phyloP scores from a whole-genome alignment of 2,329 filamentous ascomycete species.

The Cytospora chrysosperma region DNA sequence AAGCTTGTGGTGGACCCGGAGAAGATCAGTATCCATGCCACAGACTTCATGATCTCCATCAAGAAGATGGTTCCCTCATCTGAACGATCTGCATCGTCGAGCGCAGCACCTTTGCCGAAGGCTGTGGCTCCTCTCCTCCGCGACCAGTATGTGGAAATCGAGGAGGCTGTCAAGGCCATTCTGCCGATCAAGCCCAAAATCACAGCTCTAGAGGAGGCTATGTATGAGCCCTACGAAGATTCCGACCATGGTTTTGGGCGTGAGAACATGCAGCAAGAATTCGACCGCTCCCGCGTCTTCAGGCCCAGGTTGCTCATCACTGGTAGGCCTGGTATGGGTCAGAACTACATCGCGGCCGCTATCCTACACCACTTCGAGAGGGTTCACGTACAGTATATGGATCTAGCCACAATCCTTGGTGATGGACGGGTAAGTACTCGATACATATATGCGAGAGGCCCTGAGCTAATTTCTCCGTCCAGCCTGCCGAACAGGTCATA shows the following conservation, averaged over 20 bases:
- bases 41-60: constrained; percentile 95
- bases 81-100: constrained; percentile 82
- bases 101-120: constrained; percentile 76
- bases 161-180: constrained; percentile 67
- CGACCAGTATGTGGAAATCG: constrained; percentile 68
- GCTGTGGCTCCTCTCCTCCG: constrained; percentile 79
- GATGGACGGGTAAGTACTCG: constrained; percentile 68
- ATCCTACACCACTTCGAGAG: constrained; percentile 90
- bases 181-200: constrained; percentile 82
- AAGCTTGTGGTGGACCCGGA: constrained; percentile 86
- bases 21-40: constrained; percentile 82
- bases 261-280: constrained; percentile 73
- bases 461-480: constrained; percentile 30
- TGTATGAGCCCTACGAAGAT: constrained; percentile 84
- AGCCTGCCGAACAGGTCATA: constrained; percentile 81
- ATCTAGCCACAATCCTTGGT: constrained; percentile 80
- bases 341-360: constrained; percentile 82
- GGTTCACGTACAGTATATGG: constrained; percentile 91
- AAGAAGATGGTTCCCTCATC: constrained; percentile 97
- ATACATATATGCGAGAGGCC: constrained; percentile 16
- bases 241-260: constrained; percentile 80
- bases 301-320: constrained; percentile 81
- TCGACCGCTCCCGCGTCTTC: constrained; percentile 85
- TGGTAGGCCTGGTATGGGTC: constrained; percentile 87
- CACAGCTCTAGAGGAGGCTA: constrained; percentile 89